These are phyloP conservation scores for Komagataella mondaviorum DNA, from an alignment of 805 yeast genomes.

Conservation along the genomic window DNA sequence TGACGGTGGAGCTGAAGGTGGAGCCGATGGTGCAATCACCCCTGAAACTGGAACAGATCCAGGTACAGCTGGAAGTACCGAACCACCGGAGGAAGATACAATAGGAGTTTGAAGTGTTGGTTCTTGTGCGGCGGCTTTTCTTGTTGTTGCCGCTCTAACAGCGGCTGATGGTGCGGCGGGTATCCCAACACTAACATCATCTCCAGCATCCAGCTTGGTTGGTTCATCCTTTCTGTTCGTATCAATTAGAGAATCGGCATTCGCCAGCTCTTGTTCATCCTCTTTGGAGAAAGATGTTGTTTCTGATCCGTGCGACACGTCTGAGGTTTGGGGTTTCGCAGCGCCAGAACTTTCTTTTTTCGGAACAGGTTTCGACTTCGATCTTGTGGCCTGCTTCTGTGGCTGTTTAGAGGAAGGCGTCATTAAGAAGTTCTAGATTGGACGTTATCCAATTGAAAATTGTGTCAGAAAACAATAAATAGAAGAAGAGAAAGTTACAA, in stretches of 20 bases:
- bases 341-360: not conserved
- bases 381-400: not conserved
- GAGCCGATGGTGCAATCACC: not conserved
- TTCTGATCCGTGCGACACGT: not conserved
- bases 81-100: not conserved
- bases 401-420: not conserved
- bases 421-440: not conserved
- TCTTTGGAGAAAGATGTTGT: not conserved
- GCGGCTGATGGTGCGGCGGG: not conserved
- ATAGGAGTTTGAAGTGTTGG: not conserved
- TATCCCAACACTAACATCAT: not conserved
- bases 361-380: not conserved
- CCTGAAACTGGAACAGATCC: not conserved
- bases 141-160: not conserved
- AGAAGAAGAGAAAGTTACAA: not conserved
- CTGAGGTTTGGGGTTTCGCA: not conserved
- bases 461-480: not conserved
- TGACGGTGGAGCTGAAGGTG: constrained; percentile 1
- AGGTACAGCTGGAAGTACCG: not conserved
- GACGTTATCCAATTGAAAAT: not conserved
- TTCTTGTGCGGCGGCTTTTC: not conserved
- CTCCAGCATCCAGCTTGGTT: not conserved
- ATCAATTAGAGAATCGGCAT: not conserved
- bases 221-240: not conserved
- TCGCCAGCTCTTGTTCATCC: not conserved